A percentile compares a stretch with the other conserved stretches of the same genome.
Conservation (phyloP, 805 yeast species). For the Hanseniaspora pseudoguilliermondii region DNA sequence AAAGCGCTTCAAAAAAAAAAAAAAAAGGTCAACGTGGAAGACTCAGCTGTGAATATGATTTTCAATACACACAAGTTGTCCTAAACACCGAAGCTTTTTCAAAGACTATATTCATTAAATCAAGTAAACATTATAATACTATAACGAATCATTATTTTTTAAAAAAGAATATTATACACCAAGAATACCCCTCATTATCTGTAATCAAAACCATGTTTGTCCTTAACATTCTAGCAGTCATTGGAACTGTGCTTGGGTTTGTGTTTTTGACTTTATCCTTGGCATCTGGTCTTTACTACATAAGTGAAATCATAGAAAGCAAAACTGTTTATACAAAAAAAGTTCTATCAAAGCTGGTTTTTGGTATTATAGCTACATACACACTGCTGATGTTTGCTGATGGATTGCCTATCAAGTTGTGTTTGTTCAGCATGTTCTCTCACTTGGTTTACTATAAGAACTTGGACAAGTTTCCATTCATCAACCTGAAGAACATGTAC, state of each 20-base stretch:
- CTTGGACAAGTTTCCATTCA: constrained; percentile 70
- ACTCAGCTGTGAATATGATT: neutral
- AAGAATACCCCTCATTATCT: too few relatives aligned
- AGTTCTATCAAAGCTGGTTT: constrained; percentile 50
- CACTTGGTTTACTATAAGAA: constrained; percentile 67
- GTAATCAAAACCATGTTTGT: constrained; percentile 32
- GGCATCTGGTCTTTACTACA: constrained; percentile 83
- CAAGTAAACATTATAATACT: neutral
- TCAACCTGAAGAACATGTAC: constrained; percentile 55
- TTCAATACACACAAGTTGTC: neutral
- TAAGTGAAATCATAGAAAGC: constrained; percentile 87
- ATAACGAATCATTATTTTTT: neutral
- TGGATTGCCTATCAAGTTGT: constrained; percentile 60
- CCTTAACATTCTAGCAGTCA: constrained; percentile 43
- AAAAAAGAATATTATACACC: too few relatives aligned
- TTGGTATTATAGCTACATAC: constrained; percentile 42
- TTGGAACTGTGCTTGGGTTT: constrained; percentile 53
- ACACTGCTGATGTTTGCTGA: constrained; percentile 57
- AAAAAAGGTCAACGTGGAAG: too few relatives aligned
- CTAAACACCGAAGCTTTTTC: neutral
- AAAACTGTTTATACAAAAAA: constrained; percentile 75
- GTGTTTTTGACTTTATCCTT: constrained; percentile 49
- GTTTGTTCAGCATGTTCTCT: constrained; percentile 54
- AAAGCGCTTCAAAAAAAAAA: too few relatives aligned
- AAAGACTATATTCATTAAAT: neutral